Conservation (phyloP, 83 land plant species). For the Picea engelmannii region DNA sequence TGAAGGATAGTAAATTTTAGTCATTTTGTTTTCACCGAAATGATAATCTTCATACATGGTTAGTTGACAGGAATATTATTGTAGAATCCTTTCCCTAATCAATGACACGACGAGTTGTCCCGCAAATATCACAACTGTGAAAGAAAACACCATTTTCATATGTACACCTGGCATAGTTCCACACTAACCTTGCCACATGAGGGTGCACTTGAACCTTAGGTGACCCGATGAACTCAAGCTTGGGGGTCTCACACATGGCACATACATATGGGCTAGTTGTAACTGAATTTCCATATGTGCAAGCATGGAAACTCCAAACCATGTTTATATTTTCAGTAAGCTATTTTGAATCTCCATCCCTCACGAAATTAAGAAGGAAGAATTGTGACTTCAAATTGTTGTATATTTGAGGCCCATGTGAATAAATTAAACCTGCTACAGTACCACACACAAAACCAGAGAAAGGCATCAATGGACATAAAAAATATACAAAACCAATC, state of each 20-base stretch:
- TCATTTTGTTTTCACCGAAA: no score
- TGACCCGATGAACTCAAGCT: background rate
- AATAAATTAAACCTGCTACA: slow-evolving; percentile 1
- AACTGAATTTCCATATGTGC: slow-evolving; percentile 13
- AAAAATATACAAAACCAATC: background rate
- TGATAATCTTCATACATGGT: no score
- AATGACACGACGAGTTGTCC: background rate
- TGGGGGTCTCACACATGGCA: background rate
- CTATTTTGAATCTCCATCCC: background rate
- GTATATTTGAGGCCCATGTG: background rate
- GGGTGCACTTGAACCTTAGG: background rate
- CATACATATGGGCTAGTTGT: background rate
- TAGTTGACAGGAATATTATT: no score
- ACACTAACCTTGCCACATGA: slow-evolving; percentile 3
- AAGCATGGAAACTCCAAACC: slow-evolving; percentile 5
- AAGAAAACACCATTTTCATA: slow-evolving; percentile 15
- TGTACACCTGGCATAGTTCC: slow-evolving; percentile 10
- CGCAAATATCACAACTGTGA: background rate
- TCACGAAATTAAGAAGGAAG: background rate
- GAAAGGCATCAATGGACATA: background rate
- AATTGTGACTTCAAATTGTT: slow-evolving; percentile 7
- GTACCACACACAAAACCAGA: slow-evolving; percentile 8
- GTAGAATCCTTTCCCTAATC: no score
- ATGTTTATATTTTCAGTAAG: background rate
- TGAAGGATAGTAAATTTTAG: no score